Evolutionary conservation across 345 rosid species (phyloP).

Genomic region (Syzygium jambos): DNA sequence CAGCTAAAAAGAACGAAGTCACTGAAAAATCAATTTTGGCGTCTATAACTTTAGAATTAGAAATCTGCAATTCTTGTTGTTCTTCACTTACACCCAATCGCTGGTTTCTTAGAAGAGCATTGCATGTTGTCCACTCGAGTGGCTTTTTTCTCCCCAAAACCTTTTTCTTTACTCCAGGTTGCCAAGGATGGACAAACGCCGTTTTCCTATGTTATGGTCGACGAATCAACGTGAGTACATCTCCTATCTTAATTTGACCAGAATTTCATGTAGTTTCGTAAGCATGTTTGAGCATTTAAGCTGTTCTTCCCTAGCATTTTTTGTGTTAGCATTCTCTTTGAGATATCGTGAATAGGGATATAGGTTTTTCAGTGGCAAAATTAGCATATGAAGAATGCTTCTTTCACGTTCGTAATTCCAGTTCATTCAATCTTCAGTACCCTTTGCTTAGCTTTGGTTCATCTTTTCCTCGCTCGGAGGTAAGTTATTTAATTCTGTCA

Average conservation of each 20-base stretch:
- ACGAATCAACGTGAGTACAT: slow-evolving; percentile 60
- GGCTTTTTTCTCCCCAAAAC: neutral
- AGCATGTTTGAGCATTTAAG: neutral
- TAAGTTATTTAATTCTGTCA: neutral
- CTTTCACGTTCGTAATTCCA: neutral
- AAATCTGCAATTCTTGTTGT: neutral
- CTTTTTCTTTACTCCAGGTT: slow-evolving; percentile 33
- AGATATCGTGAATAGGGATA: neutral
- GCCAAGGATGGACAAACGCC: slow-evolving; percentile 75
- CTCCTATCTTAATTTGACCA: neutral
- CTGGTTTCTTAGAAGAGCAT: neutral
- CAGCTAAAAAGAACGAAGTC: neutral
- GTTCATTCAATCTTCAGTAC: neutral
- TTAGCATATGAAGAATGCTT: neutral
- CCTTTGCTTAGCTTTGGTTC: neutral
- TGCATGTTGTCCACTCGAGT: neutral
- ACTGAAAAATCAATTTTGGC: neutral
- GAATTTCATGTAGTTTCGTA: neutral
- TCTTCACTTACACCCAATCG: neutral
- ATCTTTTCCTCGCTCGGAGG: neutral
- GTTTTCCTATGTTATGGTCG: slow-evolving; percentile 77
- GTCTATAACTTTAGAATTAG: neutral
- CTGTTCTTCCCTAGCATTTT: neutral
- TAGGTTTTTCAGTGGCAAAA: neutral
- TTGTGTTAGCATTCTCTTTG: neutral